Evolutionary conservation across 1,284 basidiomycete genomes (phyloP), one percentile per base, ranked within the genome.

Genomic region (Schizopora paradoxa): DNA sequence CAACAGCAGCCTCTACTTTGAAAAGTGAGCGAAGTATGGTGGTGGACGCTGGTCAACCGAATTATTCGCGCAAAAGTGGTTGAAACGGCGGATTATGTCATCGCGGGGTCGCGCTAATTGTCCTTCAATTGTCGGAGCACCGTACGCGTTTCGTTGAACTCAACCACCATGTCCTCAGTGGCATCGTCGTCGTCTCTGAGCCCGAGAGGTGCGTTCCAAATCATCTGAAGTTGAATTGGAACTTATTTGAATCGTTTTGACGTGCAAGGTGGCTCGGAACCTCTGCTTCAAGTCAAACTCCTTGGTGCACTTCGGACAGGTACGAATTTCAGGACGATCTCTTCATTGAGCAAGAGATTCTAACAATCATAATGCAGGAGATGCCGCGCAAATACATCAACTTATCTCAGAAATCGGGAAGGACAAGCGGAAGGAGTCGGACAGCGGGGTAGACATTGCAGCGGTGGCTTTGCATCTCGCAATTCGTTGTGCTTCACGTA

Each of bases 381-480:
- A 92, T 57, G 79, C 86, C 0, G 73, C 80, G 4, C 70, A 78
- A 16, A 86, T 93, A n/a, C 85, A 89, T 56, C 85, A 87, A 2
- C 88, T 91, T 59, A 70, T 93, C n/a, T 62, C 81, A 5, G 86
- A 90, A 58, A 81, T 91, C 42, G 70, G 72, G 43, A 78, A 79
- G 60, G 75, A 84, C 54, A 73, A 70, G 53, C 68, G 76, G 16
- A 72, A 63, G 22, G 76, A 73, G n/a, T 49, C 60, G 0, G 72
- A 71, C 11, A 65, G 68, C 13, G 58, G 63, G 18, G 54, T 77
- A 0, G 79, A 87, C 56, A 72, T 78, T 2, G 83, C 79, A 5
- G 83, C 87, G 19, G 79, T 84, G 4, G 80, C 91, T 0, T 70
- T 95, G 5, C 90, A 92, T 60, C 77, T 95, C 28, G 91, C 91